phyloP scores from a whole-genome alignment of 2,329 filamentous ascomycete species.

The Pestalotiopsis fici region DNA sequence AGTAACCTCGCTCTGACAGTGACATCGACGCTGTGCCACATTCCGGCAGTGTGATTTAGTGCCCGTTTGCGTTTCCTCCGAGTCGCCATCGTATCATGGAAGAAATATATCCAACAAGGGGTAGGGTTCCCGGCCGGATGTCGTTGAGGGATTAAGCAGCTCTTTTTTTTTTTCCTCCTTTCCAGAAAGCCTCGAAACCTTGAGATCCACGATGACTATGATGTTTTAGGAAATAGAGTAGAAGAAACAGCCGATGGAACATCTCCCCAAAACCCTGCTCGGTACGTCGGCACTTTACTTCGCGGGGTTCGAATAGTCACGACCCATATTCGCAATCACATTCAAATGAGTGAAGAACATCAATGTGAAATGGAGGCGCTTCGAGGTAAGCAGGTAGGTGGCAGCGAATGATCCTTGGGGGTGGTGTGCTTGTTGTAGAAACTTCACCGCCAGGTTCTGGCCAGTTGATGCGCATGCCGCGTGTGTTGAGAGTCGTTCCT shows the following conservation, averaged over 20 bases:
- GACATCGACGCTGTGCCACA: background rate
- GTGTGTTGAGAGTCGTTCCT: background rate
- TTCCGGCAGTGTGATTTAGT: background rate
- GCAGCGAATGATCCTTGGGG: background rate
- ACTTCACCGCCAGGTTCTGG: background rate
- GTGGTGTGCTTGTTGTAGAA: background rate
- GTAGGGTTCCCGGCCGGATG: background rate
- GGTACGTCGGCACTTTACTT: background rate
- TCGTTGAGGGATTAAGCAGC: background rate
- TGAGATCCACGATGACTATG: background rate
- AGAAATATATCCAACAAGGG: background rate
- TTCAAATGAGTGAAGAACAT: background rate
- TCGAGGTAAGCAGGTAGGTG: background rate
- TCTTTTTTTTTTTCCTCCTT: no score
- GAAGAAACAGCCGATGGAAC: background rate
- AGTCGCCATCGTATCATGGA: background rate
- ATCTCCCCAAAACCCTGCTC: background rate
- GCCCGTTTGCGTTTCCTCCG: background rate
- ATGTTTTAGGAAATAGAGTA: background rate
- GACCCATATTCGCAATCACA: background rate
- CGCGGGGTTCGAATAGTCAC: background rate
- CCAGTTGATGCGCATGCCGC: background rate
- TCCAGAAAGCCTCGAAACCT: background rate
- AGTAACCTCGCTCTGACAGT: background rate
- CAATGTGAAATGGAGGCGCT: background rate